Evolutionary conservation across 768 basidiomycete species (phyloP).

Genomic region (Boletellus emodensis): DNA sequence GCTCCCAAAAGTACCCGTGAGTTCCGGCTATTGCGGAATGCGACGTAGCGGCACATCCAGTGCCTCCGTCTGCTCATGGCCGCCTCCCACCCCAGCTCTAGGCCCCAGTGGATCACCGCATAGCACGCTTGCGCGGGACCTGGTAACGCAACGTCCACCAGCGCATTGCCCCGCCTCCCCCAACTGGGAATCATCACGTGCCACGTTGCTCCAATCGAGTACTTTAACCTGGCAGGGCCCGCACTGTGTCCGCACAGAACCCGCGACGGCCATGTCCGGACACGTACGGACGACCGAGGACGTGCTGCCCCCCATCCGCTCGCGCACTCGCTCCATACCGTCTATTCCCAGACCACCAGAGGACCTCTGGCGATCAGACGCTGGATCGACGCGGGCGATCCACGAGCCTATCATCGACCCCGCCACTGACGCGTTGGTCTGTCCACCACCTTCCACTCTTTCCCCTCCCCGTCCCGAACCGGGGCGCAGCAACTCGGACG

Average conservation of each 20-base stretch:
- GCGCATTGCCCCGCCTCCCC: constrained; percentile 11
- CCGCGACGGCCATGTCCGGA: constrained; percentile 3
- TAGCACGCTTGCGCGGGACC: constrained; percentile 4
- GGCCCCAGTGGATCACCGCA: neutral
- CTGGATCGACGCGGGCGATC: constrained; percentile 4
- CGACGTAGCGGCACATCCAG: constrained; percentile 5
- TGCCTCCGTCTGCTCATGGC: constrained; percentile 23
- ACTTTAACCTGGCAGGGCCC: constrained; percentile 12
- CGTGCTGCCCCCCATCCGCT: constrained; percentile 13
- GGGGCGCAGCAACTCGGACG: constrained; percentile 6
- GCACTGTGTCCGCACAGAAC: neutral
- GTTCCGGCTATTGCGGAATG: constrained; percentile 7
- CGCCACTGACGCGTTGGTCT: neutral
- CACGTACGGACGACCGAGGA: constrained; percentile 11
- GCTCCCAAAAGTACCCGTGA: constrained; percentile 9
- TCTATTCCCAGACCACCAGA: constrained; percentile 16
- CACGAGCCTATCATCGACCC: neutral
- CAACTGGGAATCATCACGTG: constrained; percentile 8
- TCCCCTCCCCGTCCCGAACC: constrained; percentile 7
- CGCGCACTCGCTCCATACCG: constrained; percentile 15
- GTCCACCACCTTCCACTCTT: constrained; percentile 21
- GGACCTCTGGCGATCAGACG: constrained; percentile 19
- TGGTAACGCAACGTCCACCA: neutral
- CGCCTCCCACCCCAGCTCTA: constrained; percentile 9
- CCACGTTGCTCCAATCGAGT: neutral